phyloP scores from a whole-genome alignment of 345 rosid genomes.

The Eucalyptus victrix region DNA sequence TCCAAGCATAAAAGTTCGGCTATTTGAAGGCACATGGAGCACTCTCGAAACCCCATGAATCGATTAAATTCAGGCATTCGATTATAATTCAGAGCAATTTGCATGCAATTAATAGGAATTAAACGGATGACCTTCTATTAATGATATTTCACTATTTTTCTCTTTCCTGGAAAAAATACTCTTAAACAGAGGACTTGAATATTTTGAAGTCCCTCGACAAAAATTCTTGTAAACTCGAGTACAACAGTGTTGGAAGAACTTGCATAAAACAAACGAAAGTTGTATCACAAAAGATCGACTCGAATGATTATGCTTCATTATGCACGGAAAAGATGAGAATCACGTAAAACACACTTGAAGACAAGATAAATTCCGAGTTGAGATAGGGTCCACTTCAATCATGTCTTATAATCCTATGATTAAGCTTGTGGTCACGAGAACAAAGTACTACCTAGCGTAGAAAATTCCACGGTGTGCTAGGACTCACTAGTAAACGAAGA shows the following conservation, averaged over 20 bases:
- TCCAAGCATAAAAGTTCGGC: not conserved
- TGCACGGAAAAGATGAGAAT: not conserved
- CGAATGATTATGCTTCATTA: not conserved
- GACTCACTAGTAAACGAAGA: not conserved
- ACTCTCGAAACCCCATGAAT: not conserved
- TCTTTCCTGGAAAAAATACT: not conserved
- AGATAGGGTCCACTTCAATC: not conserved
- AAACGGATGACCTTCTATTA: not conserved
- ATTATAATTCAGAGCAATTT: not conserved
- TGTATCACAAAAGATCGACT: not conserved
- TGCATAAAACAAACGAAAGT: not conserved
- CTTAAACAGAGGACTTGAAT: not conserved
- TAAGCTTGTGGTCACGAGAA: not conserved
- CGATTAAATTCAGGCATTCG: not conserved
- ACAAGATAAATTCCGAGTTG: not conserved
- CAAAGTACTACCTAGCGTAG: not conserved
- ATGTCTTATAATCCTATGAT: not conserved
- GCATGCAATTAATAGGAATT: not conserved
- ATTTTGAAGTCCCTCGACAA: not conserved
- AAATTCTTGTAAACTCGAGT: not conserved
- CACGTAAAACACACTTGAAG: not conserved
- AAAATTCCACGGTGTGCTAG: not conserved
- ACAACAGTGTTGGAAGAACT: not conserved
- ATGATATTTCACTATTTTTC: not conserved
- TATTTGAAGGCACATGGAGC: not conserved